Evolutionary conservation across 208 protist species (phyloP).

Genomic region (Polymyxa betae): DNA sequence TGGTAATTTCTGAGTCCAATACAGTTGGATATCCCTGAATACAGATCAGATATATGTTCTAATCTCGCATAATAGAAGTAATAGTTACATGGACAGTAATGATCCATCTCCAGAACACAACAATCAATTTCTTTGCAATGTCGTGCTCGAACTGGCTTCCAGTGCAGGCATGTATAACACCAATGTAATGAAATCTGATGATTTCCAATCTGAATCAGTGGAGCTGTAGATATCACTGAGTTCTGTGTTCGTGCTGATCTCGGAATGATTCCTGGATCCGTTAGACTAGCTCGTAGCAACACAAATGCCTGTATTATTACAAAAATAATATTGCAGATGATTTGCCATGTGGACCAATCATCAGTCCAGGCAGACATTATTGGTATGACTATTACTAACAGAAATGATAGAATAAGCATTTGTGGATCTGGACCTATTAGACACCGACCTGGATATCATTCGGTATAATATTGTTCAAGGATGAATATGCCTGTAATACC

Average conservation of each 20-base stretch:
- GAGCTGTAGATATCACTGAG: not conserved
- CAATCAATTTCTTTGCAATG: not conserved
- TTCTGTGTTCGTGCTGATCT: not conserved
- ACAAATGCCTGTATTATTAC: too few relatives aligned
- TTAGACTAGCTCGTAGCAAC: not conserved
- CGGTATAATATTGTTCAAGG: too few relatives aligned
- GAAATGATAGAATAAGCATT: too few relatives aligned
- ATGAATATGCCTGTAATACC: too few relatives aligned
- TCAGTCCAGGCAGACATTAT: too few relatives aligned
- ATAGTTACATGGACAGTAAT: conserved; percentile 13
- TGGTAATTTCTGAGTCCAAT: not conserved
- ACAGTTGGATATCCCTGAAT: not conserved
- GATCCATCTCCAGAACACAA: not conserved
- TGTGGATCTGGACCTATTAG: too few relatives aligned
- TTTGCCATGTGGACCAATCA: too few relatives aligned
- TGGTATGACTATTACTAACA: too few relatives aligned
- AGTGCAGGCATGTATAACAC: not conserved
- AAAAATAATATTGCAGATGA: too few relatives aligned
- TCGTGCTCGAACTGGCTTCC: not conserved
- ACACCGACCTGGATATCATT: too few relatives aligned
- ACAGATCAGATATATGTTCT: not conserved
- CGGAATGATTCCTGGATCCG: not conserved
- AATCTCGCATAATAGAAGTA: not conserved
- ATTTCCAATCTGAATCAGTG: not conserved
- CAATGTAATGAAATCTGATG: not conserved